Evolutionary conservation across 1,284 basidiomycete genomes (phyloP).

Genomic region (Agroathelia rolfsii): DNA sequence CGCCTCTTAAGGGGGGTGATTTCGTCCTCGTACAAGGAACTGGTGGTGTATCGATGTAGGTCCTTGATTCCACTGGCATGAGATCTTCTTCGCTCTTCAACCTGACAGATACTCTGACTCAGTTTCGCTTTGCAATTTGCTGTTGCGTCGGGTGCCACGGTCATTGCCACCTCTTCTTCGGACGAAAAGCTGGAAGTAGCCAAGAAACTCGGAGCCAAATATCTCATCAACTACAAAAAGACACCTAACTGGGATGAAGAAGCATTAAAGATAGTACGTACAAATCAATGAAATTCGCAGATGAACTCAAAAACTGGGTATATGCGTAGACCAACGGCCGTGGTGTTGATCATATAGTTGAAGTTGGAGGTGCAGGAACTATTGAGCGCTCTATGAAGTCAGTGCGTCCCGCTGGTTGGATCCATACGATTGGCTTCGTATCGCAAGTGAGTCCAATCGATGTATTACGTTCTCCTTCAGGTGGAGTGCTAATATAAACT

Average conservation of each 20-base stretch:
- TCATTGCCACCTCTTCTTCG: constrained; percentile 52
- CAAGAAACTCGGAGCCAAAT: constrained; percentile 35
- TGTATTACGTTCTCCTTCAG: too few species aligned
- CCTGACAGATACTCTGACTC: not conserved
- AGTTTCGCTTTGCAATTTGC: constrained; percentile 46
- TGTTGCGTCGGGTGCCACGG: constrained; percentile 43
- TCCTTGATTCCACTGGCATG: constrained; percentile 1
- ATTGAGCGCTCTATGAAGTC: constrained; percentile 34
- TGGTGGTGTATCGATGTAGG: constrained; percentile 47
- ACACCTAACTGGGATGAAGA: constrained; percentile 46
- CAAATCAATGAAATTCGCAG: not conserved
- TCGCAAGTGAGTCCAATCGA: constrained; percentile 25
- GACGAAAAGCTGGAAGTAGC: constrained; percentile 46
- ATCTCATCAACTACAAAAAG: constrained; percentile 49
- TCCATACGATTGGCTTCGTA: constrained; percentile 41
- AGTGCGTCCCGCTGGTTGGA: constrained; percentile 31
- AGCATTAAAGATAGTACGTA: constrained; percentile 29
- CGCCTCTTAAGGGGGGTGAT: constrained; percentile 34
- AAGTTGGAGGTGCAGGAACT: constrained; percentile 47
- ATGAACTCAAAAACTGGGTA: not conserved
- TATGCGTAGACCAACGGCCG: constrained; percentile 28
- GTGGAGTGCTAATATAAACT: too few species aligned
- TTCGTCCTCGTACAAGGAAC: constrained; percentile 47
- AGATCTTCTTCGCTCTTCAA: constrained; percentile 1
- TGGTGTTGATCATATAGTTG: constrained; percentile 51